Conservation (phyloP, 2,329 filamentous ascomycete species). For the Epichloe coenophiala region DNA sequence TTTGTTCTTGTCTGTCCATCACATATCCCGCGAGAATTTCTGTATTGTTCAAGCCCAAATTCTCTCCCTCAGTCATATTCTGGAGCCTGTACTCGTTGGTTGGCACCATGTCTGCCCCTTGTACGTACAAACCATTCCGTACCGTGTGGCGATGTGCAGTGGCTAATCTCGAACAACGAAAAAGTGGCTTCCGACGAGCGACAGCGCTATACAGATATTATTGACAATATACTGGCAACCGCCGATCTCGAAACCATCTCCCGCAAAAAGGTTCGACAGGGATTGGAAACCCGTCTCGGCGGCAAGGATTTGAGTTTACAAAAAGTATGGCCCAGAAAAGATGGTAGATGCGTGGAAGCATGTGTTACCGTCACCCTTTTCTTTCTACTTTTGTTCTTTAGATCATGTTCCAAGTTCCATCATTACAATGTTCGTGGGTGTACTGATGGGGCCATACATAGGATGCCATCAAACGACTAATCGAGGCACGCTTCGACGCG, state of each 20-base stretch:
- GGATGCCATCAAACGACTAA: slow-evolving; percentile 58
- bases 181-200: slow-evolving; percentile 38
- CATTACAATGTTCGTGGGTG: background rate
- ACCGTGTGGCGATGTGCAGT: background rate
- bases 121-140: slow-evolving; percentile 7
- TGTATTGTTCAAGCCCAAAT: background rate
- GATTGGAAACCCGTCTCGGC: slow-evolving; percentile 38
- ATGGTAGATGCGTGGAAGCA: too few relatives aligned
- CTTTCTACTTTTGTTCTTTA: background rate
- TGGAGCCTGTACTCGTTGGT: background rate
- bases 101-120: slow-evolving; percentile 12
- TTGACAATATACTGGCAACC: slow-evolving; percentile 44
- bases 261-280: slow-evolving; percentile 47
- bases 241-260: slow-evolving; percentile 50
- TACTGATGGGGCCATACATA: slow-evolving; percentile 24
- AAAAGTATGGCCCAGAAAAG: slow-evolving; percentile 25
- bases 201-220: slow-evolving; percentile 40
- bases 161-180: background rate
- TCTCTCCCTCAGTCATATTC: background rate
- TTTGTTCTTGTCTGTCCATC: background rate
- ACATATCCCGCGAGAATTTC: background rate
- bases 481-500: slow-evolving; percentile 62
- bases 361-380: too few relatives aligned
- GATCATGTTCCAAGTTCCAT: background rate
- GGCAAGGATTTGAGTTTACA: slow-evolving; percentile 45